A percentile compares a stretch with the other conserved stretches of the same genome.
Conservation (phyloP, 106 monocot genomes). For the Dioscorea zingiberensis region DNA sequence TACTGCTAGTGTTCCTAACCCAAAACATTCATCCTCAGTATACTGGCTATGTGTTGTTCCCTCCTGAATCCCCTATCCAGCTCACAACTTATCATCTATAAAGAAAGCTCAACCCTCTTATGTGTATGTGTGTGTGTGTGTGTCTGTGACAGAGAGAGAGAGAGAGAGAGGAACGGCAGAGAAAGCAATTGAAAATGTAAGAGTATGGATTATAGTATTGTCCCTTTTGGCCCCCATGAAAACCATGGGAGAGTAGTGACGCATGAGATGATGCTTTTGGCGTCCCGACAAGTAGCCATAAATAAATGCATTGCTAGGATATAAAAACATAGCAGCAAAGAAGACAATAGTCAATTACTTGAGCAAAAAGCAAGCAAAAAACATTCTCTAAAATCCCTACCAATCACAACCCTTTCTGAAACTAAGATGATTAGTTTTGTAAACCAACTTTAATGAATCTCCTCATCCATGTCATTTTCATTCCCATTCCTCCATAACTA, state of each 20-base stretch:
- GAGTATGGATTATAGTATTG: not conserved
- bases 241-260: not conserved
- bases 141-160: not conserved
- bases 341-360: not conserved
- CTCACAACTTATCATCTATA: not conserved
- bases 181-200: not conserved
- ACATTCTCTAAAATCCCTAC: too few relatives aligned
- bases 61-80: not conserved
- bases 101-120: not conserved
- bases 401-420: too few relatives aligned
- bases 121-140: too few relatives aligned
- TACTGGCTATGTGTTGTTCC: not conserved
- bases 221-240: not conserved
- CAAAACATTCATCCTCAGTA: too few relatives aligned
- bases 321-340: not conserved
- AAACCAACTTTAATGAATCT: not conserved
- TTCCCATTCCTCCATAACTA: too few relatives aligned
- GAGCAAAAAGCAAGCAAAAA: not conserved
- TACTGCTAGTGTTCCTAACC: too few relatives aligned
- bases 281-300: not conserved
- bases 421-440: not conserved
- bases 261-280: constrained; percentile 2
- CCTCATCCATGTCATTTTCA: not conserved
- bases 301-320: too few relatives aligned
- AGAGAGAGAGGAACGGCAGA: not conserved